A percentile compares a stretch with the other conserved stretches of the same genome.
These are phyloP conservation scores for Acanthamoeba castellanii DNA, from an alignment of 208 protist species.

Conservation along the genomic window DNA sequence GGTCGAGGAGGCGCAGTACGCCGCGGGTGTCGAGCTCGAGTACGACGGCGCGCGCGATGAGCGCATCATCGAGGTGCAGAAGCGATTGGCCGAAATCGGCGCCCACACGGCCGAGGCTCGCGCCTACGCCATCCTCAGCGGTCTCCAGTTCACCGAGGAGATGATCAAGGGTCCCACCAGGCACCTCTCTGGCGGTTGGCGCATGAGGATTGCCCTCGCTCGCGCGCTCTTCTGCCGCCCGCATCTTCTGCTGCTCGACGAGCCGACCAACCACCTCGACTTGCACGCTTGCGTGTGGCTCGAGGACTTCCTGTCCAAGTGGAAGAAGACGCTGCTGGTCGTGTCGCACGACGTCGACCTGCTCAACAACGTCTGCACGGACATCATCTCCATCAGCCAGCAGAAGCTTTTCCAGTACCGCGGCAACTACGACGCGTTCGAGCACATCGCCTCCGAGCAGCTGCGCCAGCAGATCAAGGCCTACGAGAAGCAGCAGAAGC, in stretches of 20 bases:
- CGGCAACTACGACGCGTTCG: constrained; percentile 90
- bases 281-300: constrained; percentile 97
- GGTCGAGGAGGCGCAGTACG: constrained; percentile 44
- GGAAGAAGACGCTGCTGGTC: constrained; percentile 96
- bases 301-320: constrained; percentile 96
- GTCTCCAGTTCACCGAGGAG: constrained; percentile 96
- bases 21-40: constrained; percentile 51
- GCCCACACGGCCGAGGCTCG: constrained; percentile 94
- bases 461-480: constrained; percentile 81
- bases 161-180: constrained; percentile 92
- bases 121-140: constrained; percentile 87
- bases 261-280: constrained; percentile 98
- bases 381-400: constrained; percentile 90
- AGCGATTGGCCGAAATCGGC: constrained; percentile 96
- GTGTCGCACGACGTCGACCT: constrained; percentile 97
- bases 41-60: constrained; percentile 90
- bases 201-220: constrained; percentile 97
- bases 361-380: constrained; percentile 94
- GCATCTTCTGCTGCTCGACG: constrained; percentile 71
- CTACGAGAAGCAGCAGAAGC: constrained; percentile 90
- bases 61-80: constrained; percentile 95
- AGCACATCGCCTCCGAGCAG: constrained; percentile 79
- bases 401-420: constrained; percentile 86
- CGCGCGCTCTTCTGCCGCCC: constrained; percentile 72
- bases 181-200: constrained; percentile 96